Base-by-base conservation (phyloP, 768 basidiomycete species). In the Russula foetens region DNA sequence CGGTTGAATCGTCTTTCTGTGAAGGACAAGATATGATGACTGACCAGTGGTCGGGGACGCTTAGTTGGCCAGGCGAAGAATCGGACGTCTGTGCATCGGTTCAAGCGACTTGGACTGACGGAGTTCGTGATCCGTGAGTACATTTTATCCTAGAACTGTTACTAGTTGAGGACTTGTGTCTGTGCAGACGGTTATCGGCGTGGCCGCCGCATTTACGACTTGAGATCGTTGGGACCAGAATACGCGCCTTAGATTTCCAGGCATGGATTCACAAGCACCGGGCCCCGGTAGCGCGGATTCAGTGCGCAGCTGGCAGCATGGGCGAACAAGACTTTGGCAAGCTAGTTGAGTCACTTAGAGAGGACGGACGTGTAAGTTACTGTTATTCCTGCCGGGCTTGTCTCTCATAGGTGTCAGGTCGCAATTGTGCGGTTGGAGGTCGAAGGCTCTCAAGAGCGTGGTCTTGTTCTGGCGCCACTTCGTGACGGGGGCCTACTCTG, bases 391-490 rank as follows among this genome's bases (percentile, higher is more conserved):
- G 44, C 24, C 14, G n/a, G 33, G 1, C 15, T 6, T 0, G 7
- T 17, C 7, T n/a, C 55, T 56, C 33, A 56, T 7, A 7, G 6
- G 17, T 38, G 6, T 4, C 14, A 53, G 63, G 58, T 51, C 19
- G 60, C 52, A 15, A 6, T 55, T 15, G 64, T 45, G 17, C 1
- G 23, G 4, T 61, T 56, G 56, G 35, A 47, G 9, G 2, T 35
- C 4, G 35, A 11, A 12, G 35, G 9, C 35, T 11, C 1, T 29
- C 2, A 29, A n/a, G 21, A 14, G n/a, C 7, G 9, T 7, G 9
- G 62, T 39, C 48, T 62, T 48, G 47, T 58, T 48, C 48, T 65
- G 28, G 28, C 48, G 21, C 56, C 60, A 11, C 29, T 57, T 21
- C 35, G 8, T 35, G 28, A 21, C 9, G 15, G 23, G 8, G 28